A percentile compares a stretch with the other conserved stretches of the same genome.
Conservation (phyloP, 768 basidiomycete genomes). For the Suillus subluteus region DNA sequence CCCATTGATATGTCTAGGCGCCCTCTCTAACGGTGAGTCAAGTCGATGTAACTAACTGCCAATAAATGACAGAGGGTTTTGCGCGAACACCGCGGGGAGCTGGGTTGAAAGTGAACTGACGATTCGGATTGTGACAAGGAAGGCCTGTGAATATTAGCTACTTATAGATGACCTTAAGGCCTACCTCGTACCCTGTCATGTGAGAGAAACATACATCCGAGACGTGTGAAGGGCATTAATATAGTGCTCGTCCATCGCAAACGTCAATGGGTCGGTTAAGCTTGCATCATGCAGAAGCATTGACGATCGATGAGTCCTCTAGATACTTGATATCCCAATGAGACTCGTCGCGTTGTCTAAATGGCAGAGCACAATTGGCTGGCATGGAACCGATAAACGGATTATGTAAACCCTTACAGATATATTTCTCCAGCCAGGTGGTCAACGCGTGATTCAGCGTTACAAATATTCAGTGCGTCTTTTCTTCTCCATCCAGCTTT, state of each 20-base stretch:
- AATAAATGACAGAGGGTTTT: neutral
- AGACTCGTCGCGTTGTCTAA: neutral
- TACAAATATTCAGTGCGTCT: neutral
- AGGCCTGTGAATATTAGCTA: slow-evolving; percentile 8
- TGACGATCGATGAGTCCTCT: neutral
- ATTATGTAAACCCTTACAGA: slow-evolving; percentile 12
- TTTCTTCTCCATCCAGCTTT: neutral
- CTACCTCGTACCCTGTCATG: slow-evolving; percentile 1
- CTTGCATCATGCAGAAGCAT: neutral
- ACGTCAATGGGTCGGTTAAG: neutral
- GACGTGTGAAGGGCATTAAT: slow-evolving; percentile 14
- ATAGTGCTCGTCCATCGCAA: slow-evolving; percentile 16
- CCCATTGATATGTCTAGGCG: neutral
- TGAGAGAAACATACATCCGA: slow-evolving; percentile 8
- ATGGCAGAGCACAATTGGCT: slow-evolving; percentile 9
- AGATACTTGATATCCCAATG: neutral
- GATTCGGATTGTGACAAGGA: neutral
- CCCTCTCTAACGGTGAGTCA: neutral
- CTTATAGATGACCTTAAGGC: neutral
- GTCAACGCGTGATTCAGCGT: neutral
- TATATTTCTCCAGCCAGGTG: neutral
- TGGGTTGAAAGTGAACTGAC: neutral
- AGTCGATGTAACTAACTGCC: neutral
- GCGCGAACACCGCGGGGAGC: neutral
- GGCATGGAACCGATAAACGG: neutral